Evolutionary conservation across 2,329 filamentous ascomycete species (phyloP).

Genomic region (Fusarium oligoseptatum): DNA sequence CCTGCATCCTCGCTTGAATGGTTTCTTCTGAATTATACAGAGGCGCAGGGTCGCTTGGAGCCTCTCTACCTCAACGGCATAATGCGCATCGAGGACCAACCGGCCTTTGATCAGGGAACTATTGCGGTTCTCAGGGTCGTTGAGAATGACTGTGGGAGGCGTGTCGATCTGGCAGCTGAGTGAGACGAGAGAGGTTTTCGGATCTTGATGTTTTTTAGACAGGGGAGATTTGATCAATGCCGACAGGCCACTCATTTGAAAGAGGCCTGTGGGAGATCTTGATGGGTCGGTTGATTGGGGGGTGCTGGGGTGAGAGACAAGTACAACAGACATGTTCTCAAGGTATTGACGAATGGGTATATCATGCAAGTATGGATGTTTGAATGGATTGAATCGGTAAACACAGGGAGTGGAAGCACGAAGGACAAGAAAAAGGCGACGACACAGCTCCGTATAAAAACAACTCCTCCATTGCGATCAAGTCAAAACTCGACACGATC

Average conservation of each 20-base stretch:
- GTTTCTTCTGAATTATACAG: conserved; percentile 19
- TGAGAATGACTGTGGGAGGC: conserved; percentile 9
- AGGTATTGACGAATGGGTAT: not conserved
- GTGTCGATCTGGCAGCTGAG: conserved; percentile 26
- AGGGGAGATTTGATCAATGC: conserved; percentile 22
- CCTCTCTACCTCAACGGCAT: conserved; percentile 10
- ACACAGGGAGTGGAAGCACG: not conserved
- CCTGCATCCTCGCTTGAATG: conserved; percentile 28
- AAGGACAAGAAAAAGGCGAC: not conserved
- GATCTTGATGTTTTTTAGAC: not conserved
- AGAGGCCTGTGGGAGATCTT: not conserved
- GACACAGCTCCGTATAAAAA: not conserved
- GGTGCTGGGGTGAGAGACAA: not conserved
- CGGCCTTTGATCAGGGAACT: conserved; percentile 16
- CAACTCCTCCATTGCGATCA: not conserved
- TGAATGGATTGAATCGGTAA: not conserved
- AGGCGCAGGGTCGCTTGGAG: conserved; percentile 16
- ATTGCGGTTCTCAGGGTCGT: not conserved
- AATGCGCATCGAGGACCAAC: conserved; percentile 1
- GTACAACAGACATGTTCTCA: not conserved
- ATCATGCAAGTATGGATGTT: too few species aligned
- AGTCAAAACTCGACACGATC: not conserved
- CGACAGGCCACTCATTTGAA: conserved; percentile 19
- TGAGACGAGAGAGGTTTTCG: not conserved
- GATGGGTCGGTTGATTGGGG: not conserved